Base-by-base conservation (phyloP, 2,329 filamentous ascomycete genomes). In the Fusarium fujikuroi region DNA sequence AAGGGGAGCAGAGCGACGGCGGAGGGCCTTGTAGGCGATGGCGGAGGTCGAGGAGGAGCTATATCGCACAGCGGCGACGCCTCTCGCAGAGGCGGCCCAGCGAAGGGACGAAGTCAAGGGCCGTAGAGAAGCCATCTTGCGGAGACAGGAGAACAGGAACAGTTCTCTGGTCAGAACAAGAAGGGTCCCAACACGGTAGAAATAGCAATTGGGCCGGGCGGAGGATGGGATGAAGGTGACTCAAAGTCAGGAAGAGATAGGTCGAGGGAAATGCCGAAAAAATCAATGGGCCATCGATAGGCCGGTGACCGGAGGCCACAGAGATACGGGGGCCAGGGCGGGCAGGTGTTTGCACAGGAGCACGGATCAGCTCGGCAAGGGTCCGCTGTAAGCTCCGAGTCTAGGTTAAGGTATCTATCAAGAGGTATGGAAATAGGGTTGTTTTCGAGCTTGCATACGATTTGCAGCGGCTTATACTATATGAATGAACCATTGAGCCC, bases 11-110 rank as follows among this genome's bases (percentile, higher is more conserved):
- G 95, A 93, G 75, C 95, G 94, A 79, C 95, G 93, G 81, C 97
- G 95, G 72, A 98, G 90, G 65, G 95, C 94, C 88, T 99, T 99
- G 90, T 98, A 98, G 79, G 95, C 95, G 73, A 98, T 91, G 72
- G 96, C 95, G 63, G 95, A 96, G 76, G 95, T 98, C 62, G 95
- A 97, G 80, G 81, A 87, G 40, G 80, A 82, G 72, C 70, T 79
- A 75, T 78, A 74, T 75, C 85, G 82, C 58, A 81, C 75, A 53
- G 80, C 78, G 47, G 80, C 74, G 61, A 78, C 72, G 50, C 69
- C 72, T 68, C 73, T 77, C 70, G 76, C 72, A 57, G 75, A 76
- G 53, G 79, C 76, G 59, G 78, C 77, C 79, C 81, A 80, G 77
- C 82, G 80, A 63, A 85, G 76, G 72, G 84, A 80, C 74, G 83